A percentile compares a stretch with the other conserved stretches of the same genome.
Conservation (phyloP, 331 rosid species). For the Malus hybrid region DNA sequence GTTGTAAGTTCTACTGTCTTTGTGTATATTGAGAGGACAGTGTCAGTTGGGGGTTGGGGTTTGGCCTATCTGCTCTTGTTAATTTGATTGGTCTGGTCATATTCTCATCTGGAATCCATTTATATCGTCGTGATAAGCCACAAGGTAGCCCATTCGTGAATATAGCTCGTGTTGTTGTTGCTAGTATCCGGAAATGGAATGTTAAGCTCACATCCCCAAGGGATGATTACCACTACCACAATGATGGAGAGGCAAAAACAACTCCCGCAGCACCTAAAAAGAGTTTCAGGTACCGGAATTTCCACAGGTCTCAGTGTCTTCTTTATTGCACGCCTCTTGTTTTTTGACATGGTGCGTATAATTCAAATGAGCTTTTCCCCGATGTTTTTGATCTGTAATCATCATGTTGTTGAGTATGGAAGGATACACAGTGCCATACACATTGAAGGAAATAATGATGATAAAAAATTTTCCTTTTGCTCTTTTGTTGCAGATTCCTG, state of each 20-base stretch:
- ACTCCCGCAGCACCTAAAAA: constrained; percentile 11
- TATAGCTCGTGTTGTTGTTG: constrained; percentile 42
- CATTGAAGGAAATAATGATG: too few species aligned
- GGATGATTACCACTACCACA: constrained; percentile 29
- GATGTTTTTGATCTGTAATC: neutral
- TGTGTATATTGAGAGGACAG: constrained; percentile 44
- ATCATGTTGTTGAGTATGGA: too few species aligned
- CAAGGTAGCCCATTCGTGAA: constrained; percentile 39
- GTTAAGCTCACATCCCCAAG: constrained; percentile 2
- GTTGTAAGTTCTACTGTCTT: constrained; percentile 15
- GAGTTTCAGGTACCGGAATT: constrained; percentile 13
- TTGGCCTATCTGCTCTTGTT: constrained; percentile 21
- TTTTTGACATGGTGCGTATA: too few species aligned
- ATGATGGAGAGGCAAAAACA: constrained; percentile 8
- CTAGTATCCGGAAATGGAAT: constrained; percentile 40
- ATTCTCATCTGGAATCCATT: constrained; percentile 34
- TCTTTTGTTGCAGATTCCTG: constrained; percentile 28
- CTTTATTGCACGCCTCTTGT: neutral
- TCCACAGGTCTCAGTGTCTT: neutral
- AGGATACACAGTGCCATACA: too few species aligned
- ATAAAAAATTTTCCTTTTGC: too few species aligned
- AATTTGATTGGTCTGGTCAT: constrained; percentile 18
- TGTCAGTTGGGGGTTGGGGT: constrained; percentile 45
- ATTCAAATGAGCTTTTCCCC: neutral
- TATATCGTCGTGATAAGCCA: constrained; percentile 29